phyloP scores from a whole-genome alignment of 495 filamentous ascomycete species.

The Staphylotrichum longicolle region DNA sequence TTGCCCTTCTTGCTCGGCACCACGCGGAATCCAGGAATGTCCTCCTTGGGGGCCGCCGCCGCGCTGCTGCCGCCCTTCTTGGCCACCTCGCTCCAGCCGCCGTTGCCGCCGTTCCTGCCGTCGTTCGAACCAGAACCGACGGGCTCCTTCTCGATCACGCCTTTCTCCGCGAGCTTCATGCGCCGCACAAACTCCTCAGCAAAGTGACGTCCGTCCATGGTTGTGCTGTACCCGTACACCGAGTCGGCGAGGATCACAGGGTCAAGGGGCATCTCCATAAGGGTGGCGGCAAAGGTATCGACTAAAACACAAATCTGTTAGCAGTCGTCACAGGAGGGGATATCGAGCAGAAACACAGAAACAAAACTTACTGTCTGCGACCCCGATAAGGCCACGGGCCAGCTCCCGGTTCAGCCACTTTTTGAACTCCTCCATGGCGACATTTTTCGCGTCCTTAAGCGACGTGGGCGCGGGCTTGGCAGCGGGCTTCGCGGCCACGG shows the following conservation, averaged over 20 bases:
- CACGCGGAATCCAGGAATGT: conserved; percentile 75
- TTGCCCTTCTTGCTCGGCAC: conserved; percentile 85
- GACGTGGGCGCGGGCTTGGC: conserved; percentile 32
- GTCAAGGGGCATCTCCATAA: conserved; percentile 73
- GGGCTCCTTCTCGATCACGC: conserved; percentile 63
- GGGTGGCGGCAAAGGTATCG: conserved; percentile 72
- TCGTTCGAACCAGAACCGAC: conserved; percentile 45
- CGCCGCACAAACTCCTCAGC: conserved; percentile 91
- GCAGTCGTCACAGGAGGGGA: background rate
- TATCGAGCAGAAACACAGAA: conserved; percentile 31
- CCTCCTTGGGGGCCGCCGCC: conserved; percentile 37
- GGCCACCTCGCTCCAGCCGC: conserved; percentile 96
- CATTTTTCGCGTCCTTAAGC: conserved; percentile 52
- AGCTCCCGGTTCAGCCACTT: conserved; percentile 85
- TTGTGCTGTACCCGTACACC: conserved; percentile 79
- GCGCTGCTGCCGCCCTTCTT: conserved; percentile 65
- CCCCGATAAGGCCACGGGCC: conserved; percentile 49
- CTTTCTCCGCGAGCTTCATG: conserved; percentile 87
- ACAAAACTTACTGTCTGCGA: conserved; percentile 42
- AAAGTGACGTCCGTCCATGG: conserved; percentile 88
- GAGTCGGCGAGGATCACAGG: conserved; percentile 79
- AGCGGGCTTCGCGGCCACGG: conserved; percentile 36
- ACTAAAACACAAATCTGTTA: conserved; percentile 47
- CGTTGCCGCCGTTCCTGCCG: conserved; percentile 47
- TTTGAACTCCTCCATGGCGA: conserved; percentile 78